phyloP scores from a whole-genome alignment of 208 protist species.

The Leishmania mexicana region DNA sequence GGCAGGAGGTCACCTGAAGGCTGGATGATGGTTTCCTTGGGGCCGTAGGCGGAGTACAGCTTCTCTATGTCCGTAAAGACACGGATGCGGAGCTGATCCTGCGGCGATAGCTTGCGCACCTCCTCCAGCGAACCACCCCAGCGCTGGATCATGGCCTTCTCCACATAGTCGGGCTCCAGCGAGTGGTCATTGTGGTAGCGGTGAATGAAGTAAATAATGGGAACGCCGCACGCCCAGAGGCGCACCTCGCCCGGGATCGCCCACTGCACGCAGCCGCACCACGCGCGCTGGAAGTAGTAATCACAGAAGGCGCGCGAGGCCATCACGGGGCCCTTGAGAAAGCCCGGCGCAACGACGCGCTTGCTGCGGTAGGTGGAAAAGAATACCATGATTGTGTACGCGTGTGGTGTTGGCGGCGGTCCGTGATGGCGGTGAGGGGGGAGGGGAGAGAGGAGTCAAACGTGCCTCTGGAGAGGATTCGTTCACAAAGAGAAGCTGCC shows the following conservation, averaged over 20 bases:
- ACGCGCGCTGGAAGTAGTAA: constrained; percentile 85
- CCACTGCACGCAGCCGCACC: constrained; percentile 76
- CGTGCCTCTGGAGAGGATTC: neutral
- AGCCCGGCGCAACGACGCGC: constrained; percentile 62
- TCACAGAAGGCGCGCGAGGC: constrained; percentile 73
- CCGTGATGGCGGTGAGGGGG: neutral
- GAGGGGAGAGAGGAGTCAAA: neutral
- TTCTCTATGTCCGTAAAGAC: constrained; percentile 83
- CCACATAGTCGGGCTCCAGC: constrained; percentile 64
- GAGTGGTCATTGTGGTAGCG: constrained; percentile 88
- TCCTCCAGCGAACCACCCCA: constrained; percentile 87
- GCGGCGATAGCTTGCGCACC: constrained; percentile 75
- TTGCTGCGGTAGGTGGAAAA: constrained; percentile 85
- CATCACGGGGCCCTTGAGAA: constrained; percentile 73
- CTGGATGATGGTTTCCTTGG: constrained; percentile 83
- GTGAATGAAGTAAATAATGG: constrained; percentile 83
- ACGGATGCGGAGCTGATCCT: constrained; percentile 86
- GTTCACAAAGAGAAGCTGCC: neutral
- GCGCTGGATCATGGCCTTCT: constrained; percentile 87
- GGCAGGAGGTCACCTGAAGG: constrained; percentile 73
- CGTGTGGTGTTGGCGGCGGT: neutral
- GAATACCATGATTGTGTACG: constrained; percentile 51
- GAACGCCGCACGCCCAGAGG: constrained; percentile 68
- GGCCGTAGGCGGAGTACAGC: constrained; percentile 84
- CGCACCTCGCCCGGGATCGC: constrained; percentile 79